Percentiles rank a stretch among this genome's conserved stretches.
Evolutionary conservation across 108 stramenopile species (phyloP).

Genomic region (Aurantiochytrium sp.): DNA sequence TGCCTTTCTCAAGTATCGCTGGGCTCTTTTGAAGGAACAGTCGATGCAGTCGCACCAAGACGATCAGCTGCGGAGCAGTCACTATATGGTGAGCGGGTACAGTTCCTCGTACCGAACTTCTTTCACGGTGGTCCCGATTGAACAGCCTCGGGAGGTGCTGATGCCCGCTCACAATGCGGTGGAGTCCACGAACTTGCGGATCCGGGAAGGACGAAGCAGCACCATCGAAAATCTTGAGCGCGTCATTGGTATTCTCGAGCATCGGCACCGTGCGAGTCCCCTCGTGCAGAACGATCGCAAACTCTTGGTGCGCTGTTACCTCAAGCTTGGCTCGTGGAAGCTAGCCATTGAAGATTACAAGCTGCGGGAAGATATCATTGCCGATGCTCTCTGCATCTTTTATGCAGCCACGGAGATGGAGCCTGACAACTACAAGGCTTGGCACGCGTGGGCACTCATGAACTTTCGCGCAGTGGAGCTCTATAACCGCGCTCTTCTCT

Average conservation of each 20-base stretch:
- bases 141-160: neutral
- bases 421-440: constrained; percentile 72
- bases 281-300: constrained; percentile 25
- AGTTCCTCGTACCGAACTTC: neutral
- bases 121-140: neutral
- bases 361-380: constrained; percentile 62
- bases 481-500: constrained; percentile 28
- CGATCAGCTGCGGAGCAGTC: neutral
- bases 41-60: neutral
- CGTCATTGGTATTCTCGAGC: neutral
- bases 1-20: constrained; percentile 80
- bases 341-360: constrained; percentile 28
- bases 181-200: neutral
- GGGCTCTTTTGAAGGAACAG: constrained; percentile 47
- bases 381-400: constrained; percentile 23
- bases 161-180: neutral
- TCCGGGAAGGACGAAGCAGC: neutral
- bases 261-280: neutral
- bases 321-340: constrained; percentile 81
- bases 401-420: constrained; percentile 65
- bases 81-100: neutral
- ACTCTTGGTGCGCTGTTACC: constrained; percentile 67
- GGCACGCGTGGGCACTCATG: constrained; percentile 92
- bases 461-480: constrained; percentile 90
- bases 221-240: neutral